These are phyloP conservation scores for Glycine soja DNA, from an alignment of 306 rosid species.

Conservation along the genomic window DNA sequence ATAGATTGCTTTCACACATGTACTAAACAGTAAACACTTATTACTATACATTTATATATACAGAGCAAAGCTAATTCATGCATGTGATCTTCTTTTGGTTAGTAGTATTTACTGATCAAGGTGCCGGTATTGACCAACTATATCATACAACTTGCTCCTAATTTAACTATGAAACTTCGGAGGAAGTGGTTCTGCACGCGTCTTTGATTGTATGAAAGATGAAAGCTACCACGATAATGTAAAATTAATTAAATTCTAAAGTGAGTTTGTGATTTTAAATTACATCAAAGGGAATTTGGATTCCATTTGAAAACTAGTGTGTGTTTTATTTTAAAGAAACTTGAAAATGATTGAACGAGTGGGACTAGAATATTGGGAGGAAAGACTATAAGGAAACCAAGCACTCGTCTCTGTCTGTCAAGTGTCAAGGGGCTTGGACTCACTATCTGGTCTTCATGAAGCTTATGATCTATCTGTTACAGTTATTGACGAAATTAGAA, in stretches of 20 bases:
- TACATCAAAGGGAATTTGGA: neutral
- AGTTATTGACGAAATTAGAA: no score
- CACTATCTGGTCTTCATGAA: no score
- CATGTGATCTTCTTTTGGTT: constrained; percentile 36
- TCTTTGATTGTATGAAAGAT: neutral
- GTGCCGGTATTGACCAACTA: constrained; percentile 40
- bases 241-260: constrained; percentile 9
- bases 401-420: no score
- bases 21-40: constrained; percentile 8
- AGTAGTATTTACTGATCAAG: neutral
- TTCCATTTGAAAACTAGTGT: constrained; percentile 13
- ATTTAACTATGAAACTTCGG: neutral
- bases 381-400: no score
- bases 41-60: neutral
- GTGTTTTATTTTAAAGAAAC: neutral
- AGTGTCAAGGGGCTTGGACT: no score
- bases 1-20: constrained; percentile 40
- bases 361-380: no score
- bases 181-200: neutral
- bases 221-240: neutral
- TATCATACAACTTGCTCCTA: constrained; percentile 40
- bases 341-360: no score
- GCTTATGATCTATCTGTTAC: no score
- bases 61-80: neutral
- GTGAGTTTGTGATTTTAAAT: constrained; percentile 20